A percentile compares a stretch with the other conserved stretches of the same genome.
These are phyloP conservation scores for Asclepias syriaca DNA, from an alignment of 257 asterid genomes.

Conservation along the genomic window DNA sequence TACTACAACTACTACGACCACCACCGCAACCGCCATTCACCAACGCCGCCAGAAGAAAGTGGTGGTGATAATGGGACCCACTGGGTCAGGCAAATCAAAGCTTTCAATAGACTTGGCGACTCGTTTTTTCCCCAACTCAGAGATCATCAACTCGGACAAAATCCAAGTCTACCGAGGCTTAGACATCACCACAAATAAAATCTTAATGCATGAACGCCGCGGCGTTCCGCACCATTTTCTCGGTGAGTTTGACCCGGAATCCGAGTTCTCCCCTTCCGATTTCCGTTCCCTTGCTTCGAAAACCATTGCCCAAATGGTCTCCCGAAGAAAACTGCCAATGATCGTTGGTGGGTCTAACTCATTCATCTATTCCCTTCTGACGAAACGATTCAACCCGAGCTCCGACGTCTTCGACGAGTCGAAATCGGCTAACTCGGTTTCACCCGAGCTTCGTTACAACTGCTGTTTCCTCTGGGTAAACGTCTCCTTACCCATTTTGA, in stretches of 20 bases:
- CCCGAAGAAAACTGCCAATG: slow-evolving; percentile 41
- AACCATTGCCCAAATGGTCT: slow-evolving; percentile 31
- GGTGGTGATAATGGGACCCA: slow-evolving; percentile 75
- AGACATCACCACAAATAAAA: slow-evolving; percentile 75
- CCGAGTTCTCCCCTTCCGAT: slow-evolving; percentile 57
- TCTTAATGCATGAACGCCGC: slow-evolving; percentile 41
- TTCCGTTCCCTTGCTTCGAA: slow-evolving; percentile 39
- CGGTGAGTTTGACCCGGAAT: slow-evolving; percentile 62
- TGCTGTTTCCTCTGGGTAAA: slow-evolving; percentile 85
- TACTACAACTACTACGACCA: background rate
- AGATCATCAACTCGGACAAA: slow-evolving; percentile 82
- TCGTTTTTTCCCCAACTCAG: slow-evolving; percentile 51
- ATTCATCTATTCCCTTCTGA: slow-evolving; percentile 49
- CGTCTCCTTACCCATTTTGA: slow-evolving; percentile 48
- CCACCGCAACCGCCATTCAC: slow-evolving; percentile 13
- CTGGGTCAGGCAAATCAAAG: slow-evolving; percentile 86
- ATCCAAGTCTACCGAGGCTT: slow-evolving; percentile 67
- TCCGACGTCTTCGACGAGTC: slow-evolving; percentile 45
- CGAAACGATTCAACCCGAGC: slow-evolving; percentile 37
- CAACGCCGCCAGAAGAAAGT: slow-evolving; percentile 37
- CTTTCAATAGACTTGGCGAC: slow-evolving; percentile 75
- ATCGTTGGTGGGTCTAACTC: slow-evolving; percentile 95
- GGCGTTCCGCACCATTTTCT: slow-evolving; percentile 72
- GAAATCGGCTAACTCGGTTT: slow-evolving; percentile 17
- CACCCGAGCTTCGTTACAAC: slow-evolving; percentile 41